Base-by-base conservation (phyloP, 495 filamentous ascomycete genomes). In the Aspergillus ostianus region DNA sequence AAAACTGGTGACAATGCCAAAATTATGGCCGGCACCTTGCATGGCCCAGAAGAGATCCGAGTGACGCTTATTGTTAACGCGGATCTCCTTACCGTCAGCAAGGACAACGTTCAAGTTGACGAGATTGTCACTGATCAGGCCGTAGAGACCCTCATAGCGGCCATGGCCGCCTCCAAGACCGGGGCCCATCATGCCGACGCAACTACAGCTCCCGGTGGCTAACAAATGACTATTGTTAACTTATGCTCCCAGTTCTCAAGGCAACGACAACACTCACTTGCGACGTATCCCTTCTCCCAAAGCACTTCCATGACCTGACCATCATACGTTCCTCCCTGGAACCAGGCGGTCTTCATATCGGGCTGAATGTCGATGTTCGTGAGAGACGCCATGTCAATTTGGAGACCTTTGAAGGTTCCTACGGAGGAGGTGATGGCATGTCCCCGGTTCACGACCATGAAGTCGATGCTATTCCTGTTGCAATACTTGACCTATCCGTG, bases 1-100 rank as follows among this genome's bases (percentile, higher is more conserved):
- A 27, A 58, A 55, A 23, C 60, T 63, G 3, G 57, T 64, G 18
- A 64, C 61, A n/a, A 64, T 56, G 13, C 56, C 53, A 18, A 64
- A 60, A 53, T 64, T 64, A 26, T 60, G 61, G 17, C 61, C 61
- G 7, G 61, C 61, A 3, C 61, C 61, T 20, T 47, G 23, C 53
- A 64, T 56, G 12, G 53, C 61, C 61, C 61, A 64, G 7, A 29
- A 57, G 3, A 64, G 53, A 47, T 64, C 57, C 0, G 53, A 20
- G n/a, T 59, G 26, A 12, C 21, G 26, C 0, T 15, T 46, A 17
- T 47, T 18, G 27, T 27, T 50, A 9, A 58, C 55, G 6, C 32
- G n/a, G 46, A 63, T 56, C 6, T 47, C 18, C 1, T 32, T 17
- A 3, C 61, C 61, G 19, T 64, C 49, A 0, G 53, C 61, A 6